These are phyloP conservation scores for Trichoderma sp. DNA, from an alignment of 2,329 filamentous ascomycete genomes.

Conservation along the genomic window DNA sequence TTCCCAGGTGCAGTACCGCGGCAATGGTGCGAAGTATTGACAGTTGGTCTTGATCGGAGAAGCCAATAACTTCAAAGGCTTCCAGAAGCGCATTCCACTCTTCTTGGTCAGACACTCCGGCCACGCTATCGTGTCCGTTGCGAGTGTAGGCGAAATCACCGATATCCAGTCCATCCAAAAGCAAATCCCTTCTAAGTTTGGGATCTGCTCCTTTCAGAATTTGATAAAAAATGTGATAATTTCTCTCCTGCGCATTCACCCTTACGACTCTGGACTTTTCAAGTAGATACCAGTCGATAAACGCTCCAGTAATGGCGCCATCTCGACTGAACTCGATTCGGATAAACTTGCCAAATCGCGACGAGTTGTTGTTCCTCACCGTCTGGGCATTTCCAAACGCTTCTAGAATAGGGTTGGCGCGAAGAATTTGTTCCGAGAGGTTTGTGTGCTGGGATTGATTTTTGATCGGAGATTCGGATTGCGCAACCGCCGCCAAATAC, in stretches of 20 bases:
- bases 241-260: conserved; percentile 83
- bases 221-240: conserved; percentile 98
- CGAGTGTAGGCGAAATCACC: conserved; percentile 91
- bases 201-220: conserved; percentile 80
- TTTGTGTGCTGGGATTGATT: conserved; percentile 69
- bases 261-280: conserved; percentile 98
- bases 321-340: conserved; percentile 88
- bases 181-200: conserved; percentile 71
- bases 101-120: conserved; percentile 83
- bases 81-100: conserved; percentile 92
- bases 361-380: conserved; percentile 97
- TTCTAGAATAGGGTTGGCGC: conserved; percentile 96
- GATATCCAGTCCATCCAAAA: conserved; percentile 72
- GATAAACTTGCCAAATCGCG: conserved; percentile 97
- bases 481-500: conserved; percentile 92
- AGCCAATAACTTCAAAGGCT: conserved; percentile 92
- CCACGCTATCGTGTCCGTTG: conserved; percentile 88
- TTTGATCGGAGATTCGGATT: conserved; percentile 71
- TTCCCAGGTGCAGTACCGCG: conserved; percentile 89
- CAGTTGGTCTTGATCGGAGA: conserved; percentile 79
- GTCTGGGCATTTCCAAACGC: conserved; percentile 98
- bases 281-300: conserved; percentile 97
- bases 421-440: conserved; percentile 91
- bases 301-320: conserved; percentile 91
- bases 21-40: conserved; percentile 86